Conservation (phyloP, 2,329 filamentous ascomycete genomes). For the Fusarium oligoseptatum region DNA sequence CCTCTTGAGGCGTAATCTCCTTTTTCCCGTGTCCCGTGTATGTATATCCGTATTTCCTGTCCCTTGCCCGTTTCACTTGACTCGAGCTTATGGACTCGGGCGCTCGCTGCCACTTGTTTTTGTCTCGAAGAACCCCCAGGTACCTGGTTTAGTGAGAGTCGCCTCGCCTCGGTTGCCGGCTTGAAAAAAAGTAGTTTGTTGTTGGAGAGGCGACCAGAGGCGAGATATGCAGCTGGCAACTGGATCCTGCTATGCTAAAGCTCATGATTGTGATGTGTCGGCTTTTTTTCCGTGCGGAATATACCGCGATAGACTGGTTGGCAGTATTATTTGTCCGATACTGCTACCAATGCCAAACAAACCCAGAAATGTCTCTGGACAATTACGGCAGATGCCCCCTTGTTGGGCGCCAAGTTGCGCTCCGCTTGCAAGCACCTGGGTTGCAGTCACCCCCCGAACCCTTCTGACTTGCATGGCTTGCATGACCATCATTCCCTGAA, state of each 20-base stretch:
- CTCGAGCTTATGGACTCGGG: not conserved
- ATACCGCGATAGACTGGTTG: conserved; percentile 33
- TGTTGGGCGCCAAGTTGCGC: conserved; percentile 34
- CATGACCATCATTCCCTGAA: conserved; percentile 42
- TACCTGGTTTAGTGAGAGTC: conserved; percentile 10
- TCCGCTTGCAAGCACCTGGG: conserved; percentile 26
- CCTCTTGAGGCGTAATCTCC: conserved; percentile 3
- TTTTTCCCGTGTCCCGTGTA: not conserved
- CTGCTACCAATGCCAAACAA: conserved; percentile 24
- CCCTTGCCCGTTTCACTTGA: conserved; percentile 4
- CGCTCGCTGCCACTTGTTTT: not conserved
- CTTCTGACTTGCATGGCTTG: conserved; percentile 47
- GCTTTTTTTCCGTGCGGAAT: conserved; percentile 16
- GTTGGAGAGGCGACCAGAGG: conserved; percentile 21
- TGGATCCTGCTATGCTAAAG: conserved; percentile 3
- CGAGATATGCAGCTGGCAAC: conserved; percentile 24
- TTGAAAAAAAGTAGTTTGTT: not conserved
- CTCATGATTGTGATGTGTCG: conserved; percentile 22
- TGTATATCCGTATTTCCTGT: conserved; percentile 3
- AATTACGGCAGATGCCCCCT: conserved; percentile 41
- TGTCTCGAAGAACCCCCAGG: not conserved
- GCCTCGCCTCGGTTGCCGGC: not conserved
- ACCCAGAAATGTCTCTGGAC: conserved; percentile 38
- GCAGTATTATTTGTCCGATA: conserved; percentile 22
- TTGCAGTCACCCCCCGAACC: conserved; percentile 40